Percentiles rank a stretch among this genome's conserved stretches.
Evolutionary conservation across 2,329 filamentous ascomycete genomes (phyloP).

Genomic region (Lasiodiplodia hormozganensis): DNA sequence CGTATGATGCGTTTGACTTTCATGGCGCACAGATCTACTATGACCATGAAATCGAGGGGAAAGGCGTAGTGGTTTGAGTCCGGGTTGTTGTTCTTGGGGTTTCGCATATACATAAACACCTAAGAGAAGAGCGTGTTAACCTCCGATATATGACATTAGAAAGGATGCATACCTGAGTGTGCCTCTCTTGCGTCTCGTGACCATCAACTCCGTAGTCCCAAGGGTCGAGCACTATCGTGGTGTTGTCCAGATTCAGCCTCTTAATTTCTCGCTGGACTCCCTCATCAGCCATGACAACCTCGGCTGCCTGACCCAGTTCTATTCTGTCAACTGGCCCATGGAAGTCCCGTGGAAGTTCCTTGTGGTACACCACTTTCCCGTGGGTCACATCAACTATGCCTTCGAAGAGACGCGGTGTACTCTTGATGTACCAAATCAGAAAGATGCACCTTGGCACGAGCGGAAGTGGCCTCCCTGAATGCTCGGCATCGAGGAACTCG

Average conservation of each 20-base stretch:
- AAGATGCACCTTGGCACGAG: not conserved
- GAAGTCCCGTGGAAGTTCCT: conserved; percentile 11
- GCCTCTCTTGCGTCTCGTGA: not conserved
- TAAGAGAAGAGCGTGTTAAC: not conserved
- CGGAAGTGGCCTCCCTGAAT: not conserved
- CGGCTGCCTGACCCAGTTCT: not conserved
- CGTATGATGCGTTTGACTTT: too few species aligned
- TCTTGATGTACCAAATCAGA: conserved; percentile 6
- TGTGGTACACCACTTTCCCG: not conserved
- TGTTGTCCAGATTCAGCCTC: conserved; percentile 3
- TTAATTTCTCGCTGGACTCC: not conserved
- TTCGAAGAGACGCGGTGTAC: not conserved
- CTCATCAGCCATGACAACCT: conserved; percentile 2
- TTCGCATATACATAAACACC: conserved; percentile 3
- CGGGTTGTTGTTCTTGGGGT: not conserved
- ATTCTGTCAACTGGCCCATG: not conserved
- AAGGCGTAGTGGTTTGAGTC: conserved; percentile 2
- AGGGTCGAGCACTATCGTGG: not conserved
- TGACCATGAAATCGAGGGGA: conserved; percentile 2
- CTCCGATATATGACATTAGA: not conserved
- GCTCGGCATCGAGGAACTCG: not conserved
- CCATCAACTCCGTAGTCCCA: conserved; percentile 8
- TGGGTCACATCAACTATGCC: conserved; percentile 8
- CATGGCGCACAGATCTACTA: not conserved
- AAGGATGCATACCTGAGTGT: not conserved